Evolutionary conservation across 768 basidiomycete species (phyloP), one percentile per base, ranked within the genome.

Genomic region (Scleroderma bovista): DNA sequence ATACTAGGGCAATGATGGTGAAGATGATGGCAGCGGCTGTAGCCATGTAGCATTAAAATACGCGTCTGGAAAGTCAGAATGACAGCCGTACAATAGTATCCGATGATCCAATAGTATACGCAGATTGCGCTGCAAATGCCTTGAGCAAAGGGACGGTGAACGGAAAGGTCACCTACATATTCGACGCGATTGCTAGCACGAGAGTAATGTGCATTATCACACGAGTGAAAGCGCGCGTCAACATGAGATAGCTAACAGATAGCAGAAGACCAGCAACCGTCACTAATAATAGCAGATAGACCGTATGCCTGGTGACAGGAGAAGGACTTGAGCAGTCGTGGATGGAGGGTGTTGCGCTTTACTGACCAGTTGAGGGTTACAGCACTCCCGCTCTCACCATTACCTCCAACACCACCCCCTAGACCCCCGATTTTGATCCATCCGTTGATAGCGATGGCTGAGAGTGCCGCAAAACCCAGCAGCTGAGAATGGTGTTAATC

Each of bases 11-110:
- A 51, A 93, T 84, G 50, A 92, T 66, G 2, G 87, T 86, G 72
- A 90, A 90, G 51, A 92, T 83, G 58, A 92, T 86, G 2, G 90
- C 89, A 9, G 85, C 88, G 43, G 86, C 85, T 87, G 60, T 54
- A 40, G 38, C 29, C 5, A 29, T 29, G 26, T 4, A 52, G 46
- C 7, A 31, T 43, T 20, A 22, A 34, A n/a, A 9, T 17, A 50
- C n/a, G 34, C n/a, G 37, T 3, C 16, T 36, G 38, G 29, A 3
- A 22, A 46, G 43, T 47, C 48, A 54, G 10, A 60, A 49, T 37
- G 60, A 52, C 63, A 57, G 48, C 69, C 81, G 47, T 57, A 86
- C 83, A 85, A 57, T 79, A 86, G 58, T 84, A 86, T 59, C 73
- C 76, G 11, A 77, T 81, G 50, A 83, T 76, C 79, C 82, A 88